These are phyloP conservation scores for Huntiella decipiens DNA, from an alignment of 2,329 filamentous ascomycete genomes.

Conservation along the genomic window DNA sequence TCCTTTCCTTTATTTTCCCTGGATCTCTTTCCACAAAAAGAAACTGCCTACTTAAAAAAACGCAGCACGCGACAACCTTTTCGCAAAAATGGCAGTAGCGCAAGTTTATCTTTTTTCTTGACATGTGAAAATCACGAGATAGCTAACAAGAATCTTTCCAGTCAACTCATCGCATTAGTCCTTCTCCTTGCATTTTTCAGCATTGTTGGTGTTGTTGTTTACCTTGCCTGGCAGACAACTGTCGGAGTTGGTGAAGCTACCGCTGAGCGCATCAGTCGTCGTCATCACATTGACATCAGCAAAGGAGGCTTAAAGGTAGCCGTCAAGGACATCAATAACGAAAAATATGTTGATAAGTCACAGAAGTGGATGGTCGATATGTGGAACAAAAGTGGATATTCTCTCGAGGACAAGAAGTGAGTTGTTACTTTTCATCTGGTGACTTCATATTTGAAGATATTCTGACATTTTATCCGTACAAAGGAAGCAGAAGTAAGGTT, in stretches of 20 bases:
- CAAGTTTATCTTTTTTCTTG: not conserved
- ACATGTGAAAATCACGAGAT: too few relatives aligned
- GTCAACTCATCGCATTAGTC: slow-evolving; percentile 46
- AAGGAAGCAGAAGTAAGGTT: too few relatives aligned
- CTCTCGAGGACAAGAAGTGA: slow-evolving; percentile 16
- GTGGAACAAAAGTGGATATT: slow-evolving; percentile 35
- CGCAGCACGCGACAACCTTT: too few relatives aligned
- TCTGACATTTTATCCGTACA: too few relatives aligned
- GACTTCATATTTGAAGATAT: too few relatives aligned
- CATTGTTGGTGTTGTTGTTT: slow-evolving; percentile 44
- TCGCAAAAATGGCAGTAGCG: not conserved
- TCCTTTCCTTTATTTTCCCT: not conserved
- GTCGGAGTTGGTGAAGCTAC: slow-evolving; percentile 47
- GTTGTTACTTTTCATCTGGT: not conserved
- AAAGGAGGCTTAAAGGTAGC: slow-evolving; percentile 57
- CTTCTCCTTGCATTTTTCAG: slow-evolving; percentile 40
- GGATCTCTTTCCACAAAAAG: not conserved
- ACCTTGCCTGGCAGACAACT: slow-evolving; percentile 52
- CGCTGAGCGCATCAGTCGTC: slow-evolving; percentile 51
- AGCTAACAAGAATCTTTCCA: slow-evolving; percentile 15
- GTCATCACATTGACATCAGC: slow-evolving; percentile 50
- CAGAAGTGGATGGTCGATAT: slow-evolving; percentile 50
- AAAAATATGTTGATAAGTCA: slow-evolving; percentile 55
- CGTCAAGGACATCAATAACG: slow-evolving; percentile 47
- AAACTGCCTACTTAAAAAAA: not conserved